A percentile compares a stretch with the other conserved stretches of the same genome.
These are phyloP conservation scores for Chlorella sp. DNA, from an alignment of 139 green algal genomes.

Conservation along the genomic window DNA sequence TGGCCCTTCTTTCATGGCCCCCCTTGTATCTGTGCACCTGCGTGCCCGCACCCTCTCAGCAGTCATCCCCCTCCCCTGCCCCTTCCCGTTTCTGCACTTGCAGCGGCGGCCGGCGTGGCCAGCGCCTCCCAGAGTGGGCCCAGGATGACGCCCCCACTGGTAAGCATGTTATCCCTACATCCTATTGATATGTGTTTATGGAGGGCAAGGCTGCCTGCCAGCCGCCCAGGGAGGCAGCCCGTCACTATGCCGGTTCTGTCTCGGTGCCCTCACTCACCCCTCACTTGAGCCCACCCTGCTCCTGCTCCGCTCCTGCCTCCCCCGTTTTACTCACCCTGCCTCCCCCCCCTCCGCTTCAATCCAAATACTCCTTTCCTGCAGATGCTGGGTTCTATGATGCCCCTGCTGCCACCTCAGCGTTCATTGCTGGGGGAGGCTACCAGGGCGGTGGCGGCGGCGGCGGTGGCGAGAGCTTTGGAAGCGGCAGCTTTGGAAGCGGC, in stretches of 20 bases:
- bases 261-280: too few relatives aligned
- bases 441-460: background rate
- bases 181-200: too few relatives aligned
- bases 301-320: background rate
- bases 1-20: too few relatives aligned
- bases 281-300: too few relatives aligned
- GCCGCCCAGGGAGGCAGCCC: too few relatives aligned
- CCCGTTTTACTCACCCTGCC: too few relatives aligned
- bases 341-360: too few relatives aligned
- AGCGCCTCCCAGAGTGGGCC: conserved; percentile 36
- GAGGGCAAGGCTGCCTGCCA: too few relatives aligned
- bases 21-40: background rate
- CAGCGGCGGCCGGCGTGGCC: background rate
- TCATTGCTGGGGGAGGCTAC: conserved; percentile 44
- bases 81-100: background rate
- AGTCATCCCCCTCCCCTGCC: too few relatives aligned
- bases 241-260: too few relatives aligned
- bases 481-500: background rate
- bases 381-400: conserved; percentile 30
- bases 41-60: background rate
- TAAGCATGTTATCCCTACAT: background rate
- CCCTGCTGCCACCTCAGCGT: conserved; percentile 27
- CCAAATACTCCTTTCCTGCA: background rate
- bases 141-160: conserved; percentile 9
- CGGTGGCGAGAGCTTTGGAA: background rate